Evolutionary conservation across 208 protist genomes (phyloP).

Genomic region (Trypanosoma brucei): DNA sequence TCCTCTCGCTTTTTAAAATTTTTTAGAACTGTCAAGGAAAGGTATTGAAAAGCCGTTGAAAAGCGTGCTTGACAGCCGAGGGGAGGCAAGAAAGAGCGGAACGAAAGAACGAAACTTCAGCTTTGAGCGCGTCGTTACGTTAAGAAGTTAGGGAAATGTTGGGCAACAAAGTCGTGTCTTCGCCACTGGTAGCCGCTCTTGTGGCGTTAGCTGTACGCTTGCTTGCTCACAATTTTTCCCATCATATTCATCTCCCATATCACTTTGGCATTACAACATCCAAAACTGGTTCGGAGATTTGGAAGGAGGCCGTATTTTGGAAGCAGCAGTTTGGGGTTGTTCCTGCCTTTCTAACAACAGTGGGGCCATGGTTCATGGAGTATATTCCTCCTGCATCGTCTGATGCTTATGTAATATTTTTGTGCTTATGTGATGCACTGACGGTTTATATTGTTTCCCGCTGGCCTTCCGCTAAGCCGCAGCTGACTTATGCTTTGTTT

Average conservation of each 20-base stretch:
- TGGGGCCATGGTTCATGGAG: slow-evolving; percentile 60
- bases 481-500: slow-evolving; percentile 59
- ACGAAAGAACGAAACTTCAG: too few relatives aligned
- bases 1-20: too few relatives aligned
- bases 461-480: slow-evolving; percentile 33
- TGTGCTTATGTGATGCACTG: slow-evolving; percentile 57
- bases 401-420: slow-evolving; percentile 28
- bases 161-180: slow-evolving; percentile 5
- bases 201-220: slow-evolving; percentile 19
- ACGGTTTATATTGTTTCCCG: slow-evolving; percentile 48
- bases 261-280: slow-evolving; percentile 38
- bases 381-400: slow-evolving; percentile 49
- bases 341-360: slow-evolving; percentile 36
- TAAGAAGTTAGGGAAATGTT: neutral
- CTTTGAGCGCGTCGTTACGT: too few relatives aligned
- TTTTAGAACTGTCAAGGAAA: too few relatives aligned
- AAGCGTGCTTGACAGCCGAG: too few relatives aligned
- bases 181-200: slow-evolving; percentile 16
- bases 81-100: too few relatives aligned
- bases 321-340: slow-evolving; percentile 29
- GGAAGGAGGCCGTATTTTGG: slow-evolving; percentile 65
- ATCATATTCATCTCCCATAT: slow-evolving; percentile 20
- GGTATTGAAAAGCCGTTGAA: too few relatives aligned
- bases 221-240: slow-evolving; percentile 9
- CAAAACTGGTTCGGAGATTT: slow-evolving; percentile 41